Base-by-base conservation (phyloP, 1,284 basidiomycete genomes). In the Moniliophthora roreri region DNA sequence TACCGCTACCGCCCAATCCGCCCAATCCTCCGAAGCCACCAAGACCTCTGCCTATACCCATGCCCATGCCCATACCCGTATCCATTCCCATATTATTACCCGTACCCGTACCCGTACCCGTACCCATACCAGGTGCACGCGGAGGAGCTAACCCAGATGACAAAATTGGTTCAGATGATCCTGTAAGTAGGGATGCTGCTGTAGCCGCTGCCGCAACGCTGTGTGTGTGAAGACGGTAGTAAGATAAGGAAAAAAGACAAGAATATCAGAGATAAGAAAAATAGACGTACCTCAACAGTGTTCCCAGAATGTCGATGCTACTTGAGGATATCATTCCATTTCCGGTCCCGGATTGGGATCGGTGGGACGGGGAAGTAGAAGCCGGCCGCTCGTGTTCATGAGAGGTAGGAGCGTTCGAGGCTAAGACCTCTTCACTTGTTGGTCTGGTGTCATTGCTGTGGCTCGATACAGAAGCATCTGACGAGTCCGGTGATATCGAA, bases 121-220 rank as follows among this genome's bases (percentile, higher is more conserved):
- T 24, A 59, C 52, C 51, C 11, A 51, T 48, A 34, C 55, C 40
- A 16, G 51, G 37, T 4, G 54, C 40, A 40, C 47, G 21, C 16
- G 64, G 60, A 41, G 69, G 63, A 2, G 66, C 63, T 32, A 82
- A 71, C 21, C 74, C 77, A 4, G 81, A 80, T 13, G 80, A 77
- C 54, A 85, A 77, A 42, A 86, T 76, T 18, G 80, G 78, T 46
- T 81, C 79, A 4, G 81, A 76, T 32, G 81, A 81, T 44, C 83
- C 82, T 4, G 82, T 84, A 26, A 87, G 74, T 23, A 87, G 73
- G 7, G 88, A 89, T 6, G 87, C 87, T 1, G 87, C 88, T 0
- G 88, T 89, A 20, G 88, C 88, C n/a, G 87, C 85, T 20, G 87
- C 87, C 7, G 87, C 88, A 40, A 90, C 87, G 59, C 88, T 90